Percentiles rank a stretch among this genome's conserved stretches.
phyloP scores from a whole-genome alignment of 129 eudicot genomes.

The Flaveria brownii region DNA sequence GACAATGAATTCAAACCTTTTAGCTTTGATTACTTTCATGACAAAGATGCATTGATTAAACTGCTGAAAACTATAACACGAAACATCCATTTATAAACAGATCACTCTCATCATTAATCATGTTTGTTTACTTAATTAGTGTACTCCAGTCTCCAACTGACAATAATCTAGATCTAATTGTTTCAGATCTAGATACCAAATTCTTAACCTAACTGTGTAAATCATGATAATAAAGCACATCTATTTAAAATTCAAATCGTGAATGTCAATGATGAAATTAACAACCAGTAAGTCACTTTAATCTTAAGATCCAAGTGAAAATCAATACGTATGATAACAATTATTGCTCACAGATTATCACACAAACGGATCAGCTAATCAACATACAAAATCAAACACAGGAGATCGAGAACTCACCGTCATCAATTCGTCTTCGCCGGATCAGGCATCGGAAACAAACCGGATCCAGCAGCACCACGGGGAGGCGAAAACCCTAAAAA shows the following conservation, averaged over 20 bases:
- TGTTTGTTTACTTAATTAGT: neutral
- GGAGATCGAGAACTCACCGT: constrained; percentile 21
- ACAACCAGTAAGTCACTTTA: constrained; percentile 1
- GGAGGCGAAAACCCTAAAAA: constrained; percentile 97
- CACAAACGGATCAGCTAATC: constrained; percentile 16
- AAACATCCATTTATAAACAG: neutral
- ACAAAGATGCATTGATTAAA: constrained; percentile 49
- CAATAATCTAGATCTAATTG: constrained; percentile 1
- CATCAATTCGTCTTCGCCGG: constrained; percentile 57
- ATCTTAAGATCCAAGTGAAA: constrained; percentile 20
- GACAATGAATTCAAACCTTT: constrained; percentile 35
- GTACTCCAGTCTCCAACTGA: constrained; percentile 1
- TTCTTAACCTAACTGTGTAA: neutral
- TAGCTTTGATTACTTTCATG: constrained; percentile 67
- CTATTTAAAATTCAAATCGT: constrained; percentile 13
- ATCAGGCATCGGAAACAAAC: constrained; percentile 87
- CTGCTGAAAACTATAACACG: constrained; percentile 16
- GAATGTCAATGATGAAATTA: constrained; percentile 17
- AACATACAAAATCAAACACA: constrained; percentile 5
- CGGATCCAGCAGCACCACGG: constrained; percentile 83
- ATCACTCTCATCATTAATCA: neutral
- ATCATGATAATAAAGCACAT: constrained; percentile 14
- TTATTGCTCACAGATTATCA: constrained; percentile 26
- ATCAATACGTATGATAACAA: constrained; percentile 22
- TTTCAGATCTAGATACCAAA: neutral